These are phyloP conservation scores for Lactifluus volemus DNA, from an alignment of 768 basidiomycete genomes.

Conservation along the genomic window DNA sequence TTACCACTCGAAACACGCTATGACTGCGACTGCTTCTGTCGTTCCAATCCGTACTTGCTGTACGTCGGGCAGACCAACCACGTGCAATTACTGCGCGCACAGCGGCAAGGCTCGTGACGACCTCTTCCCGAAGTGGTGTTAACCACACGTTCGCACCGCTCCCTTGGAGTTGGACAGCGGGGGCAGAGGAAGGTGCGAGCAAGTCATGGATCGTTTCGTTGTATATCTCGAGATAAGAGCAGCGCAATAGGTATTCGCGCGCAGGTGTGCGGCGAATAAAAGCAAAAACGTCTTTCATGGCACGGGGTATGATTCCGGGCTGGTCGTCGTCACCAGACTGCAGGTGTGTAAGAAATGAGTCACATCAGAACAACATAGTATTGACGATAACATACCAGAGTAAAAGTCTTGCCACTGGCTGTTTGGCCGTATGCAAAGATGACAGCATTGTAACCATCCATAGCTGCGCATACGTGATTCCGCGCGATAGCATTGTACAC, in stretches of 20 bases:
- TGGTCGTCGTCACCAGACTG: constrained; percentile 71
- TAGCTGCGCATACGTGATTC: constrained; percentile 80
- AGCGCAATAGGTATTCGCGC: constrained; percentile 89
- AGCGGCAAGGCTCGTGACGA: constrained; percentile 82
- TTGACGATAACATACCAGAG: constrained; percentile 34
- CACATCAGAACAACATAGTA: neutral
- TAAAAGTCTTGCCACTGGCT: constrained; percentile 67
- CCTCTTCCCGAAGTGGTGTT: constrained; percentile 78
- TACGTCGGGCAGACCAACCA: constrained; percentile 81
- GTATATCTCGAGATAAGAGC: constrained; percentile 96
- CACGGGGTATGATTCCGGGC: constrained; percentile 90
- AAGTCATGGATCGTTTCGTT: constrained; percentile 87
- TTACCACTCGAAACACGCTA: constrained; percentile 87
- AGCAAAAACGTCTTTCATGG: constrained; percentile 86
- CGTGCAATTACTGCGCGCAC: constrained; percentile 78
- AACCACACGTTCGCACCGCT: constrained; percentile 53
- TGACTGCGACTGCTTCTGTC: constrained; percentile 91
- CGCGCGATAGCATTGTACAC: constrained; percentile 69
- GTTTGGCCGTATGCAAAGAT: constrained; percentile 95
- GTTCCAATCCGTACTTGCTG: constrained; percentile 99
- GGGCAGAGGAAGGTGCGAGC: constrained; percentile 57
- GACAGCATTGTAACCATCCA: constrained; percentile 96
- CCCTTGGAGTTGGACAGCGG: constrained; percentile 66
- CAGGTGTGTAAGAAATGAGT: neutral
- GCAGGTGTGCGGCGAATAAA: constrained; percentile 69